These are phyloP conservation scores for Colletotrichum simmondsii DNA, from an alignment of 2,329 filamentous ascomycete genomes.

Conservation along the genomic window DNA sequence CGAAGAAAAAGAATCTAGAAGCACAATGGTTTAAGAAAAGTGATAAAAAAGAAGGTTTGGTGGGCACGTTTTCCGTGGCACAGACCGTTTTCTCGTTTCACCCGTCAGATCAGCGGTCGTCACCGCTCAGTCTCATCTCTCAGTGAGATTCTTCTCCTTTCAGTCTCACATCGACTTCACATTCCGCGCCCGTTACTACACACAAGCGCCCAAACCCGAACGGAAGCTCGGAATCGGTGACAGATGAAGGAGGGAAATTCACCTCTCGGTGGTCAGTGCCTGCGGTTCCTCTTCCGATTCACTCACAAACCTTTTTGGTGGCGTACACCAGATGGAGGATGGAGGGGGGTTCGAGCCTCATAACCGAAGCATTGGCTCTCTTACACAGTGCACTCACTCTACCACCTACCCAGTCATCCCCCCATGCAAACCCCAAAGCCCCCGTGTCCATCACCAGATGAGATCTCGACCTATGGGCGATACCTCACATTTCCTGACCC, in stretches of 20 bases:
- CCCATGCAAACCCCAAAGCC: conserved; percentile 3
- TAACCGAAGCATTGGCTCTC: conserved; percentile 14
- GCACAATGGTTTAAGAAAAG: background rate
- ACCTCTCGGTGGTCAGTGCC: conserved; percentile 1
- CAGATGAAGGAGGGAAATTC: background rate
- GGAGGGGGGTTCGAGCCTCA: conserved; percentile 5
- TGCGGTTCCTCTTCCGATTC: conserved; percentile 22
- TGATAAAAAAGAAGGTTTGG: conserved; percentile 18
- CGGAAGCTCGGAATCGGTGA: conserved; percentile 4
- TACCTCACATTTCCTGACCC: conserved; percentile 3
- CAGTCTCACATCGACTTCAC: background rate
- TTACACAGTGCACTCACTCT: background rate
- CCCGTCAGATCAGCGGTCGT: conserved; percentile 1
- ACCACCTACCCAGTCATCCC: background rate
- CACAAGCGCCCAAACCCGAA: background rate
- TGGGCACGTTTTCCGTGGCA: conserved; percentile 22
- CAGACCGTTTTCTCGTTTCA: conserved; percentile 33
- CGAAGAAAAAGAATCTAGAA: background rate
- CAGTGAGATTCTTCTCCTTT: background rate
- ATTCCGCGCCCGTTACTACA: background rate
- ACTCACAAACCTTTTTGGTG: background rate
- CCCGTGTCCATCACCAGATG: conserved; percentile 6
- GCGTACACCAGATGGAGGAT: background rate
- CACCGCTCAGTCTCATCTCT: conserved; percentile 22
- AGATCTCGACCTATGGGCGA: conserved; percentile 11